These are phyloP conservation scores for Glycine tomentella DNA, from an alignment of 306 rosid genomes.

Conservation along the genomic window DNA sequence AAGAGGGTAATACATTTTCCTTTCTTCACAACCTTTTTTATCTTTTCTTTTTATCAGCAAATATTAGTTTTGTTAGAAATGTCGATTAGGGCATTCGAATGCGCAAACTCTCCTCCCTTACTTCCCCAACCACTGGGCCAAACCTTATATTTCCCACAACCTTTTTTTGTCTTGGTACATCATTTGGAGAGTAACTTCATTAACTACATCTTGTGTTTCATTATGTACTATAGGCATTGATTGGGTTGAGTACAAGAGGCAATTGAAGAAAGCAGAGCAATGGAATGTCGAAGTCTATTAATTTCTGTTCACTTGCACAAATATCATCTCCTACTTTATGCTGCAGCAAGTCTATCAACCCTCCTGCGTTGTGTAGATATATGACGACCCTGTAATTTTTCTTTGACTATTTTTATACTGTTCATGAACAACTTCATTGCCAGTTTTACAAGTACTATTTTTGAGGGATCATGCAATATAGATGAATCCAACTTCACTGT, in stretches of 20 bases:
- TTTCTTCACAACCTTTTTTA: background rate
- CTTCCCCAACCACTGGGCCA: too few relatives aligned
- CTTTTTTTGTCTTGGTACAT: too few relatives aligned
- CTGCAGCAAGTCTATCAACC: slow-evolving; percentile 45
- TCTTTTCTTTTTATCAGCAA: too few relatives aligned
- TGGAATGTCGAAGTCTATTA: slow-evolving; percentile 98
- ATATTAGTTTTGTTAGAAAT: too few relatives aligned
- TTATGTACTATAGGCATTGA: slow-evolving; percentile 62
- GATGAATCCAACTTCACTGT: slow-evolving; percentile 43
- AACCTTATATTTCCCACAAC: too few relatives aligned
- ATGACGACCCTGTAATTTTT: slow-evolving; percentile 48
- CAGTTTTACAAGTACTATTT: slow-evolving; percentile 44
- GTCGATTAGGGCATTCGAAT: too few relatives aligned
- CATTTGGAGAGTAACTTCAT: slow-evolving; percentile 5
- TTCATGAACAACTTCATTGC: slow-evolving; percentile 45
- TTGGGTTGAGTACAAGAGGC: slow-evolving; percentile 82
- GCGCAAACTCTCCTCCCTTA: too few relatives aligned
- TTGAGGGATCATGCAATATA: slow-evolving; percentile 49
- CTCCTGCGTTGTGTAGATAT: slow-evolving; percentile 66
- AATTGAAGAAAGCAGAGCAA: slow-evolving; percentile 91
- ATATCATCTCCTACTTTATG: slow-evolving; percentile 44
- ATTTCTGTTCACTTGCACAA: slow-evolving; percentile 58
- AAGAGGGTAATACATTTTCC: slow-evolving; percentile 67
- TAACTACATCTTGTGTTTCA: slow-evolving; percentile 14
- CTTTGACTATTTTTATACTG: background rate